Evolutionary conservation across 2,329 filamentous ascomycete genomes (phyloP).

Genomic region (Cytospora mali): DNA sequence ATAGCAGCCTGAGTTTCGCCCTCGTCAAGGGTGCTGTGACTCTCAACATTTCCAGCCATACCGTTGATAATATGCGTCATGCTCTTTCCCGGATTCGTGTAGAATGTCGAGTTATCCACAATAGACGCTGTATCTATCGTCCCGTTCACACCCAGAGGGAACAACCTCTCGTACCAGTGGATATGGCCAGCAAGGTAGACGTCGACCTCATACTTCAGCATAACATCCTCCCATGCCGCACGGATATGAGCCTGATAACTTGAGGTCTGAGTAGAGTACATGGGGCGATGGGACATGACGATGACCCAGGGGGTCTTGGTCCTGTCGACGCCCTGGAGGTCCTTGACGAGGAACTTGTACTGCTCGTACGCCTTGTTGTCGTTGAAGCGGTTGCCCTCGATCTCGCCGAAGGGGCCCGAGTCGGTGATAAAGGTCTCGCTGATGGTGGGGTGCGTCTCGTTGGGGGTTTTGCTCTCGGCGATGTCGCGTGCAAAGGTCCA

Average conservation of each 20-base stretch:
- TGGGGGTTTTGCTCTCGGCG: constrained; percentile 33
- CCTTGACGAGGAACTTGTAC: constrained; percentile 49
- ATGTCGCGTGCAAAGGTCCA: constrained; percentile 48
- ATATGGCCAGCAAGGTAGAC: constrained; percentile 43
- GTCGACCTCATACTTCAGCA: constrained; percentile 50
- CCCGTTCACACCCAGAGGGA: constrained; percentile 32
- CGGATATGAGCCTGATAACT: constrained; percentile 48
- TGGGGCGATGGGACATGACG: constrained; percentile 51
- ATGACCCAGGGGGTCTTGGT: constrained; percentile 53
- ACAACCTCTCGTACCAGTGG: constrained; percentile 32
- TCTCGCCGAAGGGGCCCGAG: constrained; percentile 50
- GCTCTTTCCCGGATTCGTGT: constrained; percentile 48
- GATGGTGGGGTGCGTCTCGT: constrained; percentile 44
- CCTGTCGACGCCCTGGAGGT: constrained; percentile 48
- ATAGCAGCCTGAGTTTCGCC: constrained; percentile 42
- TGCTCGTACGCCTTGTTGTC: constrained; percentile 49
- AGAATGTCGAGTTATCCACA: constrained; percentile 51
- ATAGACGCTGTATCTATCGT: constrained; percentile 46
- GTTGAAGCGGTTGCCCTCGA: constrained; percentile 42
- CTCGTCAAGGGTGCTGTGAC: constrained; percentile 44
- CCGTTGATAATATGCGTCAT: constrained; percentile 55
- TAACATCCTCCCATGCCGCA: constrained; percentile 47
- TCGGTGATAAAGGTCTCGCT: constrained; percentile 51
- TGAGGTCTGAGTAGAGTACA: constrained; percentile 48
- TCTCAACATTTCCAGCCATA: constrained; percentile 57